Percentiles rank a stretch among this genome's conserved stretches.
phyloP scores from a whole-genome alignment of 331 rosid genomes.

The Dryas integrifolia region DNA sequence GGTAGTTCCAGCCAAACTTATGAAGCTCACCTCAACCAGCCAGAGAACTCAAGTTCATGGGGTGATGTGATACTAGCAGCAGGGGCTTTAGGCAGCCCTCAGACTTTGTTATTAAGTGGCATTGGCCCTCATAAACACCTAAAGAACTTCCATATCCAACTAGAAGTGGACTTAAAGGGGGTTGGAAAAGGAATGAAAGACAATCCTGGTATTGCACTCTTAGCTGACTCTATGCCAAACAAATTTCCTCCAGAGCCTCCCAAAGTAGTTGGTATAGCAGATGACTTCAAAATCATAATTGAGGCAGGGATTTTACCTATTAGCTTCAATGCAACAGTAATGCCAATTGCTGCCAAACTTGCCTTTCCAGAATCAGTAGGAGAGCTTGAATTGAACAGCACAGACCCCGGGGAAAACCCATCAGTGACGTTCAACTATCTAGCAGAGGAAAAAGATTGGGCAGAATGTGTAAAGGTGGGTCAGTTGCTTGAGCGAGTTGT shows the following conservation, averaged over 20 bases:
- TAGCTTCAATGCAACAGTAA: slow-evolving; percentile 47
- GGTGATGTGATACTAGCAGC: slow-evolving; percentile 68
- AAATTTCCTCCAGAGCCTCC: slow-evolving; percentile 66
- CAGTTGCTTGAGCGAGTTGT: slow-evolving; percentile 51
- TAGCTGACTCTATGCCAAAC: slow-evolving; percentile 49
- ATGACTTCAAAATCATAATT: slow-evolving; percentile 50
- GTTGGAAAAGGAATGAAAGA: slow-evolving; percentile 72
- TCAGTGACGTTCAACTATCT: slow-evolving; percentile 67
- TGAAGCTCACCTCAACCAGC: slow-evolving; percentile 49
- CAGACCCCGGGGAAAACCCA: slow-evolving; percentile 68
- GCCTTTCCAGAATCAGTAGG: slow-evolving; percentile 59
- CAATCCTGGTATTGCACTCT: slow-evolving; percentile 61
- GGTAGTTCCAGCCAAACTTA: slow-evolving; percentile 33
- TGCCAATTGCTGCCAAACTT: slow-evolving; percentile 56
- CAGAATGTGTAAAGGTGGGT: slow-evolving; percentile 53
- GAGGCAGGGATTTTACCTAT: slow-evolving; percentile 59
- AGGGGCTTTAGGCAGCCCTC: slow-evolving; percentile 81
- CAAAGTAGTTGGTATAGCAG: slow-evolving; percentile 61
- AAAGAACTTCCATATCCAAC: slow-evolving; percentile 38
- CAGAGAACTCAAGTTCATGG: slow-evolving; percentile 32
- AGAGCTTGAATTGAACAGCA: slow-evolving; percentile 44
- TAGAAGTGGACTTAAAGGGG: slow-evolving; percentile 31
- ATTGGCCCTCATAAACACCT: slow-evolving; percentile 62
- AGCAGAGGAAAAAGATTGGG: slow-evolving; percentile 44
- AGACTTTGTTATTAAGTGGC: slow-evolving; percentile 58